phyloP scores from a whole-genome alignment of 2,329 filamentous ascomycete species.

The Sporothrix luriei region DNA sequence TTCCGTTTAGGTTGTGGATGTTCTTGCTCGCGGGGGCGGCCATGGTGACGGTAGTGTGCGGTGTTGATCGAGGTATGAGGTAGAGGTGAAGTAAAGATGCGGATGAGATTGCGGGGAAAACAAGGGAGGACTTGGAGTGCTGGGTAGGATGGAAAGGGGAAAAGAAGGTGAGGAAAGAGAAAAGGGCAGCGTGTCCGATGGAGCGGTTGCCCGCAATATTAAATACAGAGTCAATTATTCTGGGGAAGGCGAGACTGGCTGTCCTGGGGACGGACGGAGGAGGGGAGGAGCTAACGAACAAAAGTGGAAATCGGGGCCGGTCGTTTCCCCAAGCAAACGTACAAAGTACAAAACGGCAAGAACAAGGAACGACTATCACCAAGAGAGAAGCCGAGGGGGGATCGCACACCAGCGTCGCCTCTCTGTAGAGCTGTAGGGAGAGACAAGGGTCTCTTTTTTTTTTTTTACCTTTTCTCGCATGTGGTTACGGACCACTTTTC shows the following conservation, averaged over 20 bases:
- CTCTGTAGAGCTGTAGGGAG: slow-evolving; percentile 6
- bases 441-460: background rate
- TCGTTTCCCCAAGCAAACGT: background rate
- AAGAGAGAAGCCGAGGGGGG: slow-evolving; percentile 18
- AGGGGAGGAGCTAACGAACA: slow-evolving; percentile 10
- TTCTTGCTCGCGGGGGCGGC: slow-evolving; percentile 70
- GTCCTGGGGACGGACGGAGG: background rate
- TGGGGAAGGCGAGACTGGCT: slow-evolving; percentile 1
- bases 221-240: slow-evolving; percentile 18
- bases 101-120: slow-evolving; percentile 2
- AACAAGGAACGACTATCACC: background rate
- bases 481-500: slow-evolving; percentile 22
- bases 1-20: slow-evolving; percentile 67
- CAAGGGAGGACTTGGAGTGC: background rate
- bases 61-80: background rate
- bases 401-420: background rate
- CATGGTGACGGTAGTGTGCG: slow-evolving; percentile 55
- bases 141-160: slow-evolving; percentile 4
- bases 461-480: slow-evolving; percentile 17
- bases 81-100: background rate
- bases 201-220: slow-evolving; percentile 21
- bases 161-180: background rate
- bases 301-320: slow-evolving; percentile 15
- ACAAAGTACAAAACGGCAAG: slow-evolving; percentile 1
- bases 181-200: background rate